Conservation (phyloP, 371 early-diverging fungal genomes). For the Umbelopsis sp. region DNA sequence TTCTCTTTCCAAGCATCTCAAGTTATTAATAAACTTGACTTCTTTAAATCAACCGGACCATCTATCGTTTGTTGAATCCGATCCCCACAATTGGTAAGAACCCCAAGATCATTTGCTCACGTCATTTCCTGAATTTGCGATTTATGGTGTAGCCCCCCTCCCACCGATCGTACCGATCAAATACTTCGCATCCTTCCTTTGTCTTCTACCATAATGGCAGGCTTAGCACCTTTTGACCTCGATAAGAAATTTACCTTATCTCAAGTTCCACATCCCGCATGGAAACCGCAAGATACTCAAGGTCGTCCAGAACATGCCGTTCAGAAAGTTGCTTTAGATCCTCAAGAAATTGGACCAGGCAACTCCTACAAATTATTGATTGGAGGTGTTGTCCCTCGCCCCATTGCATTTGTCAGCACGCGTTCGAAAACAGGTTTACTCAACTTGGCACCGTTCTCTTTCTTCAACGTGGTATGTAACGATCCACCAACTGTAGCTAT, state of each 20-base stretch:
- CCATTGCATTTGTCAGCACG: conserved; percentile 43
- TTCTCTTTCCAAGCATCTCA: too few relatives aligned
- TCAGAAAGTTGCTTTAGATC: conserved; percentile 9
- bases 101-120: conserved; percentile 5
- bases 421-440: conserved; percentile 20
- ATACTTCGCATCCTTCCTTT: not conserved
- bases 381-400: conserved; percentile 34
- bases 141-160: not conserved
- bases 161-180: not conserved
- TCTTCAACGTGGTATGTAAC: conserved; percentile 39
- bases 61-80: too few relatives aligned
- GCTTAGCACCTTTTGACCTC: conserved; percentile 7
- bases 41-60: too few relatives aligned
- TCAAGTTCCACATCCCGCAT: conserved; percentile 6
- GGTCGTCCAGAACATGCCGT: not conserved
- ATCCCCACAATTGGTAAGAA: not conserved
- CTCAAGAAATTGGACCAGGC: not conserved
- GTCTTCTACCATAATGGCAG: not conserved
- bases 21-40: too few relatives aligned
- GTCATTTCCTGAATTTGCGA: not conserved
- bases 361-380: conserved; percentile 19
- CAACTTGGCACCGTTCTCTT: conserved; percentile 46
- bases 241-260: conserved; percentile 5
- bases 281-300: conserved; percentile 10
- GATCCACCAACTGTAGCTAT: conserved; percentile 43